phyloP scores from a whole-genome alignment of 2,329 filamentous ascomycete genomes.

The Nemania abortiva region DNA sequence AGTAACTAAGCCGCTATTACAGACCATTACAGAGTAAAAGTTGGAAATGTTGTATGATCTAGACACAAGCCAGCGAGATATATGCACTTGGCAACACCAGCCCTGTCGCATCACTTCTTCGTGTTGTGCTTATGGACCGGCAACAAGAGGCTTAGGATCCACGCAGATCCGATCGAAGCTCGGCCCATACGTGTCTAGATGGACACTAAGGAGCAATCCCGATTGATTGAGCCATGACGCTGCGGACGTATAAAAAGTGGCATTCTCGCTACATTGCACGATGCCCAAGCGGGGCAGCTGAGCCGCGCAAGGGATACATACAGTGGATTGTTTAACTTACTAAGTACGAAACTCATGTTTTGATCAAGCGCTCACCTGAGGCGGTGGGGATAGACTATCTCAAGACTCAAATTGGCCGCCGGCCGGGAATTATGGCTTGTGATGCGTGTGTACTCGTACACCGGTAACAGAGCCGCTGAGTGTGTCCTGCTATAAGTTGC shows the following conservation, averaged over 20 bases:
- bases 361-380: background rate
- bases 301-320: background rate
- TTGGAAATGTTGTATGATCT: slow-evolving; percentile 7
- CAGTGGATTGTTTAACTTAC: background rate
- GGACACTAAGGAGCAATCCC: background rate
- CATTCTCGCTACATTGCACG: background rate
- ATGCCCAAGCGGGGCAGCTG: slow-evolving; percentile 18
- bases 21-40: background rate
- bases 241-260: too few species aligned
- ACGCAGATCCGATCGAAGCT: background rate
- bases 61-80: slow-evolving; percentile 7
- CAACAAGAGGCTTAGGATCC: background rate
- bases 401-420: background rate
- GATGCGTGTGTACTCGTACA: background rate
- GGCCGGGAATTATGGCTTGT: background rate
- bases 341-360: background rate
- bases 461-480: background rate
- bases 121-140: background rate
- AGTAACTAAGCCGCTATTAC: background rate
- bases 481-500: background rate
- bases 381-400: background rate
- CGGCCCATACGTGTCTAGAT: background rate
- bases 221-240: slow-evolving; percentile 6
- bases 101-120: background rate
- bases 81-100: slow-evolving; percentile 1